A percentile compares a stretch with the other conserved stretches of the same genome.
Evolutionary conservation across 2,329 filamentous ascomycete genomes (phyloP).

Genomic region (Apiospora malaysiana): DNA sequence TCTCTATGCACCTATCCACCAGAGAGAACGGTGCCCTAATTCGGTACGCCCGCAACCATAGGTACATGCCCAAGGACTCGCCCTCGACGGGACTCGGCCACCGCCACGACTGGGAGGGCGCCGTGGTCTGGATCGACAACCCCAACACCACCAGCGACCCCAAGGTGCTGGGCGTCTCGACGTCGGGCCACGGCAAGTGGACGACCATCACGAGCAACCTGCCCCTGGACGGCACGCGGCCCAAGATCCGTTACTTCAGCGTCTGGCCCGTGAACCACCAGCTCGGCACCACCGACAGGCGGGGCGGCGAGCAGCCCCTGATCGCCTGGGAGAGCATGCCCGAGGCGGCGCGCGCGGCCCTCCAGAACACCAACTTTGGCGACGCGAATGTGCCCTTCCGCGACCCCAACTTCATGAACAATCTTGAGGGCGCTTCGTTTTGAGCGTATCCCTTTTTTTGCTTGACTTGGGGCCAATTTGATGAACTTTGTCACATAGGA

Average conservation of each 20-base stretch:
- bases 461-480: neutral
- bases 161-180: constrained; percentile 39
- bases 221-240: constrained; percentile 35
- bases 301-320: constrained; percentile 46
- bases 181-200: constrained; percentile 42
- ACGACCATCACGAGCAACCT: constrained; percentile 33
- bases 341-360: constrained; percentile 39
- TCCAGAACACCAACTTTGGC: constrained; percentile 46
- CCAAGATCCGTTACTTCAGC: constrained; percentile 41
- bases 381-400: constrained; percentile 48
- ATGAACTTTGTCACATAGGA: neutral
- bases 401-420: constrained; percentile 32
- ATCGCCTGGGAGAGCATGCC: constrained; percentile 48
- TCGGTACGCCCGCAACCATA: neutral
- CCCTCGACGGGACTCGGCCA: constrained; percentile 43
- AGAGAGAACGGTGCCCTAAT: constrained; percentile 22
- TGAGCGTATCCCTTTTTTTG: neutral
- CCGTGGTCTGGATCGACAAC: constrained; percentile 41
- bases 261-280: constrained; percentile 43
- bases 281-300: constrained; percentile 40
- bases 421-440: constrained; percentile 25
- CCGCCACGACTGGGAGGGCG: constrained; percentile 45
- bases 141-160: constrained; percentile 30
- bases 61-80: constrained; percentile 50
- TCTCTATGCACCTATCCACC: constrained; percentile 22